Evolutionary conservation across 768 basidiomycete species (phyloP).

Genomic region (Lentinula sp.): DNA sequence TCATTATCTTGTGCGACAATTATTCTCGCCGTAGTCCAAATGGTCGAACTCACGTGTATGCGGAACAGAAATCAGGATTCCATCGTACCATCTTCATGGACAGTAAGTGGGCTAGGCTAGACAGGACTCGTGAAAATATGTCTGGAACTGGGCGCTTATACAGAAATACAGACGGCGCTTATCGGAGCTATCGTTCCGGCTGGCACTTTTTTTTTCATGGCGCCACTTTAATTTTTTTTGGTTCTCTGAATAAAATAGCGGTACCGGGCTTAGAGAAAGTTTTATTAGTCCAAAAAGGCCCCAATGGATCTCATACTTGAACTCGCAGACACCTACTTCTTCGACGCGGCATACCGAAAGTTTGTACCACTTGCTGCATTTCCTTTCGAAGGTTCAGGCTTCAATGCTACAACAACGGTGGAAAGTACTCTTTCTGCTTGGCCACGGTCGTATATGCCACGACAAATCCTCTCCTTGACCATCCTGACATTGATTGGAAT

Average conservation of each 20-base stretch:
- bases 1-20: too few relatives aligned
- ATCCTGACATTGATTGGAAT: conserved; percentile 77
- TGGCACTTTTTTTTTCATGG: neutral
- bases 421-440: conserved; percentile 57
- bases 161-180: neutral
- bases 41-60: too few relatives aligned
- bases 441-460: conserved; percentile 77
- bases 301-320: conserved; percentile 83
- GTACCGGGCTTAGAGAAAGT: neutral
- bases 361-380: conserved; percentile 62
- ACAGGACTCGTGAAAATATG: neutral
- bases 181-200: neutral
- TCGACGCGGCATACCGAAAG: conserved; percentile 77
- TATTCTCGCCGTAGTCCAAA: too few relatives aligned
- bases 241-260: neutral
- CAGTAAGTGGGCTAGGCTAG: too few relatives aligned
- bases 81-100: too few relatives aligned
- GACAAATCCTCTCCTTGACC: conserved; percentile 70
- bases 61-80: too few relatives aligned
- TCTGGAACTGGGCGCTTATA: neutral
- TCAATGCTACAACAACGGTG: conserved; percentile 21
- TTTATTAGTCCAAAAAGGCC: neutral
- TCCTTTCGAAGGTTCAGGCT: conserved; percentile 32
- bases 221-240: neutral
- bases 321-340: conserved; percentile 59